These are phyloP conservation scores for Nematocida sp. DNA, from an alignment of 371 early-diverging fungal genomes.

Conservation along the genomic window DNA sequence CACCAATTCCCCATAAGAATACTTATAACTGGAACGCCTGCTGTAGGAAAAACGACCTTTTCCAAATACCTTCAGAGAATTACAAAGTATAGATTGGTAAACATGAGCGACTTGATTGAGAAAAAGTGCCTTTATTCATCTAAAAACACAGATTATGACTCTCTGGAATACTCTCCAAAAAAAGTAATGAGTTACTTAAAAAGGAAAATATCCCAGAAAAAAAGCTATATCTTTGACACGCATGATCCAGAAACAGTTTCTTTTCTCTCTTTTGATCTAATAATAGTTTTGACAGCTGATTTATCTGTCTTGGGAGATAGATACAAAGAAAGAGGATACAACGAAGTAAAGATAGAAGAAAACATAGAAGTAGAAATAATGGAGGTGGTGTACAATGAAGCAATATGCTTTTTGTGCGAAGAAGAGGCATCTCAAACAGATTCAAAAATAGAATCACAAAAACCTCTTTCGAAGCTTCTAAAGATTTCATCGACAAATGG, in stretches of 20 bases:
- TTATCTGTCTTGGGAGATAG: conserved; percentile 76
- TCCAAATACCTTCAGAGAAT: conserved; percentile 74
- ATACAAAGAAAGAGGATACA: conserved; percentile 77
- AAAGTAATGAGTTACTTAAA: conserved; percentile 69
- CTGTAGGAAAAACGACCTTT: conserved; percentile 90
- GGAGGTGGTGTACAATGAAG: conserved; percentile 85
- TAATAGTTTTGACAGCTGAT: conserved; percentile 78
- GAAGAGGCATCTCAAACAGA: no score
- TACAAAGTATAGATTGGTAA: conserved; percentile 71
- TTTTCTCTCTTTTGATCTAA: conserved; percentile 78
- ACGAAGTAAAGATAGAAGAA: conserved; percentile 78
- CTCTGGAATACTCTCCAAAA: conserved; percentile 82
- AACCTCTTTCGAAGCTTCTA: conserved; percentile 11
- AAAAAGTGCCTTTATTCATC: conserved; percentile 77
- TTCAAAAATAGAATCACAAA: no score
- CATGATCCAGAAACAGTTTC: conserved; percentile 58
- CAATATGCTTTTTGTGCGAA: conserved; percentile 73
- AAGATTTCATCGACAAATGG: conserved; percentile 5
- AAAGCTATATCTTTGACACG: conserved; percentile 64
- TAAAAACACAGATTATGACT: conserved; percentile 77
- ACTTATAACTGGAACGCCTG: conserved; percentile 91
- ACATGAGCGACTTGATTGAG: conserved; percentile 80
- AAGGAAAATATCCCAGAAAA: conserved; percentile 39
- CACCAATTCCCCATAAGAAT: conserved; percentile 70
- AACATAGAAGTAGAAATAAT: conserved; percentile 94